Conservation (phyloP, 805 yeast species). For the Scheffersomyces lignosus region DNA sequence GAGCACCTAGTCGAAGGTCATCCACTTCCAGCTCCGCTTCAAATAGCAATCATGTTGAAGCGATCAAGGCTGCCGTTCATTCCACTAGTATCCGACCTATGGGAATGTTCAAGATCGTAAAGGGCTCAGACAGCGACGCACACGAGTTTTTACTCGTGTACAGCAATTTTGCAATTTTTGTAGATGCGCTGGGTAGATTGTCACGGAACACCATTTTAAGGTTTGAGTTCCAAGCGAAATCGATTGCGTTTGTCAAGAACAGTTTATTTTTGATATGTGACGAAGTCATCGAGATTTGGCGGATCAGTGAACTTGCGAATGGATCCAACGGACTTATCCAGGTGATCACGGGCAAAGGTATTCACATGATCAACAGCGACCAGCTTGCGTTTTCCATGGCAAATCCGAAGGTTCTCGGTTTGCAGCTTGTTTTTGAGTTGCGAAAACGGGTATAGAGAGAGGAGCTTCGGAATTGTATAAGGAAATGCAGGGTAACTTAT, state of each 20-base stretch:
- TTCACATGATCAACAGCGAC: conserved; percentile 31
- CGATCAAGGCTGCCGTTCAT: conserved; percentile 40
- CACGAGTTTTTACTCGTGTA: conserved; percentile 58
- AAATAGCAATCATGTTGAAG: conserved; percentile 23
- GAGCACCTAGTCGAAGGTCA: conserved; percentile 28
- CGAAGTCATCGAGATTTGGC: conserved; percentile 70
- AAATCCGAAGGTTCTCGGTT: conserved; percentile 62
- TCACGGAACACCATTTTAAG: conserved; percentile 43
- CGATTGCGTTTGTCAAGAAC: conserved; percentile 33
- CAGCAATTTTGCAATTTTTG: conserved; percentile 66
- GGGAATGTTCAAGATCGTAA: conserved; percentile 62
- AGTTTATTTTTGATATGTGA: conserved; percentile 51
- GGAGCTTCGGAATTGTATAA: too few relatives aligned
- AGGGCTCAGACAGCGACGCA: conserved; percentile 36
- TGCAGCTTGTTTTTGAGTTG: conserved; percentile 55
- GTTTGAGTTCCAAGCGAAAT: conserved; percentile 42
- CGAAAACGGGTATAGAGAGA: too few relatives aligned
- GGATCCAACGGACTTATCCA: conserved; percentile 56
- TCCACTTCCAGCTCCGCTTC: conserved; percentile 2
- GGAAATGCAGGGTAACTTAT: too few relatives aligned
- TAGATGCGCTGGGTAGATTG: conserved; percentile 58
- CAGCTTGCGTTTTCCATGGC: conserved; percentile 46
- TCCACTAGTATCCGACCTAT: conserved; percentile 50
- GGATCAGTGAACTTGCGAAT: conserved; percentile 47
- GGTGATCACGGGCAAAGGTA: conserved; percentile 70